Base-by-base conservation (phyloP, 352 stramenopile species). In the Pythium oligandrum region DNA sequence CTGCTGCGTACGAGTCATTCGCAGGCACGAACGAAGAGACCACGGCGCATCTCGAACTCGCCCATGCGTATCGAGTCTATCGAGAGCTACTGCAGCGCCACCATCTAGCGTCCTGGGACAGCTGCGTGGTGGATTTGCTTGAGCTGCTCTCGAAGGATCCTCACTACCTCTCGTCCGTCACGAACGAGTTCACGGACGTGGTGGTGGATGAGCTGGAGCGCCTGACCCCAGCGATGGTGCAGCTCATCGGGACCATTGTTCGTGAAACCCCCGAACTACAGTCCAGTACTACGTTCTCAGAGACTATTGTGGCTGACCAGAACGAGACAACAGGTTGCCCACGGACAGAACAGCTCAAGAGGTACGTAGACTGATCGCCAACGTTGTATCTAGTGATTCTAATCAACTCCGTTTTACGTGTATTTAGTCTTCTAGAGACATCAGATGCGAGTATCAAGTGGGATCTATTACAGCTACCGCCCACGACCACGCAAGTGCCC, bases 161-260 rank as follows among this genome's bases (percentile, higher is more conserved):
- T 4, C 52, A 61, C 39, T 60, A 48, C 31, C 40, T 57, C 3
- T 4, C n/a, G 3, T 44, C 44, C 7, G 59, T 44, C 9, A 66
- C 59, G 6, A 35, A 50, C 12, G 66, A 73, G 12, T 88, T 86
- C 49, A 88, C 75, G 33, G 76, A 89, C 33, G 57, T 94, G 6
- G 66, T 91, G 30, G 59, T 91, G 30, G 82, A 92, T 39, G 78
- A 92, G 40, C 44, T 90, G 0, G 67, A 92, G 34, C 70, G 59
- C 34, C 69, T 91, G 66, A 88, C 73, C 12, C 79, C 82, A 1
- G 78, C 79, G 3, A 90, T 88, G 75, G 59, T 79, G 12, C 64
- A 63, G 32, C 52, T 90, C 4, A 44, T 87, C 9, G 71, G 54
- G 2, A 61, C 70, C 17, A 38, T 49, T 79, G 30, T 83, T 62